Evolutionary conservation across 2,329 filamentous ascomycete genomes (phyloP).

Genomic region (Clarireedia sp.): DNA sequence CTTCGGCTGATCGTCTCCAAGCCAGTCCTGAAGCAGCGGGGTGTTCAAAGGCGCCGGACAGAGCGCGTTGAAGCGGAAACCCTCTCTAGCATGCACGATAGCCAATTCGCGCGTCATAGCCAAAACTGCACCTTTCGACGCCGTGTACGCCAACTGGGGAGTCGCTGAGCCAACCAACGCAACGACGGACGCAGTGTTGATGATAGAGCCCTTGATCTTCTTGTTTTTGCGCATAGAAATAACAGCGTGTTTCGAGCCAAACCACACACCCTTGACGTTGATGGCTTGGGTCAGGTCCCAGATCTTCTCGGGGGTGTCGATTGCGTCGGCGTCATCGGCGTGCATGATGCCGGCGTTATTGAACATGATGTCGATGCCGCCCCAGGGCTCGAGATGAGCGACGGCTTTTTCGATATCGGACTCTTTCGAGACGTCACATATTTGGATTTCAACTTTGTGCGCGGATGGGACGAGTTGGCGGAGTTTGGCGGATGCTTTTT

Average conservation of each 20-base stretch:
- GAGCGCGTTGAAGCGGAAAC: conserved; percentile 66
- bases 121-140: conserved; percentile 67
- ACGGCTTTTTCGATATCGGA: conserved; percentile 53
- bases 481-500: conserved; percentile 52
- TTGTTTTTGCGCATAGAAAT: conserved; percentile 57
- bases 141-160: conserved; percentile 67
- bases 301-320: conserved; percentile 64
- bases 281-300: conserved; percentile 71
- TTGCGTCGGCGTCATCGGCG: conserved; percentile 52
- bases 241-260: conserved; percentile 65
- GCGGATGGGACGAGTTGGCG: conserved; percentile 47
- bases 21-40: conserved; percentile 67
- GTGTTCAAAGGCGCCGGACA: conserved; percentile 71
- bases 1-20: conserved; percentile 64
- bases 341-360: conserved; percentile 81
- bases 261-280: conserved; percentile 77
- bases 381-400: conserved; percentile 57
- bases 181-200: conserved; percentile 68
- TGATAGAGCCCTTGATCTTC: conserved; percentile 60
- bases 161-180: conserved; percentile 66
- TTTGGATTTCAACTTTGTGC: conserved; percentile 41
- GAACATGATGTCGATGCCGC: conserved; percentile 67
- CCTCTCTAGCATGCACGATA: conserved; percentile 66
- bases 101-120: conserved; percentile 68
- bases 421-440: conserved; percentile 63